Base-by-base conservation (phyloP, 768 basidiomycete species). In the Daedalea quercina region DNA sequence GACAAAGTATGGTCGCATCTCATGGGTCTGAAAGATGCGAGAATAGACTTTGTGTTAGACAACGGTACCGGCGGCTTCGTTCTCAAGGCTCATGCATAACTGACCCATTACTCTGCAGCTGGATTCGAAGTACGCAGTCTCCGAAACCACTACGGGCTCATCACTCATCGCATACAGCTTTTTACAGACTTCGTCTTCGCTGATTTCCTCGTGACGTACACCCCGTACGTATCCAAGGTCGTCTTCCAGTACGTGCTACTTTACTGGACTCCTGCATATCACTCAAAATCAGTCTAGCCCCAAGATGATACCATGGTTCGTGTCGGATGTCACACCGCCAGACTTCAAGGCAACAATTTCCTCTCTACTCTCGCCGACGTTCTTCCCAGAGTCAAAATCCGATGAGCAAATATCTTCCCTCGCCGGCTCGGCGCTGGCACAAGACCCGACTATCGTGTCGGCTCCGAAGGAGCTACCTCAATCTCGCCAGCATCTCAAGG, bases 301-400 rank as follows among this genome's bases (percentile, higher is more conserved):
- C 0, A 97, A 99, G 67, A 73, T 88, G 9, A 87, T 97, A 48
- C 94, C 94, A 0, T 99, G 95, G 94, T 99, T 98, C 65, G 94
- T 97, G 44, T 93, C 90, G 11, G 92, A 96, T 65, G 93, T 94
- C 24, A 88, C 90, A 3, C 94, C 95, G 1, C 71, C 76, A 23
- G 95, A 99, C 67, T 96, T 96, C 67, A 59, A 65, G 23, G 67
- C 72, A 46, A 78, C 81, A 0, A 76, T 94, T 52, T 49, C 65
- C 1, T 74, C 73, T 7, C 73, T 94, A 1, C 75, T 85, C 42
- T 76, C 82, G 42, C 73, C 79, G 1, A 70, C 80, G 9, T 93
- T 94, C 73, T 82, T 86, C 62, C 54, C 67, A 9, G 53, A 67
- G 20, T 9, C 56, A 54, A 13, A 8, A 11, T 9, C 22, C 4